Conservation (phyloP, 2,329 filamentous ascomycete genomes). For the Camillea tinctor region DNA sequence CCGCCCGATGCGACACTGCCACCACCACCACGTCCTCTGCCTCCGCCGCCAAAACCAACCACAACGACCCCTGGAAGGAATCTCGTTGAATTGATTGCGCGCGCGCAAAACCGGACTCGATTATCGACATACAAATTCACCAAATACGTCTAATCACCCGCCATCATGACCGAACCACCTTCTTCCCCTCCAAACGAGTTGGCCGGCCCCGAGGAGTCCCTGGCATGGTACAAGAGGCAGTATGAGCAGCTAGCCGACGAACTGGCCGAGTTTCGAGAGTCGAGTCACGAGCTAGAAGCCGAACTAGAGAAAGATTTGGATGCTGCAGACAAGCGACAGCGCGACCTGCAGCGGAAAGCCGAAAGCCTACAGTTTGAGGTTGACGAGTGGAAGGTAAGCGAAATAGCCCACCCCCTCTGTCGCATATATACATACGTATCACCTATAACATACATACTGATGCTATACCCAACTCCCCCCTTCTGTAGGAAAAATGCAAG, state of each 20-base stretch:
- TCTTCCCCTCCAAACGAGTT: conserved; percentile 60
- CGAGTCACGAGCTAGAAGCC: conserved; percentile 88
- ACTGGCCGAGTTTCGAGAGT: conserved; percentile 88
- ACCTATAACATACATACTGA: no score
- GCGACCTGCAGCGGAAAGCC: conserved; percentile 80
- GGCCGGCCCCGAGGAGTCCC: conserved; percentile 66
- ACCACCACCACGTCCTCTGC: conserved; percentile 11
- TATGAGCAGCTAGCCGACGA: conserved; percentile 92
- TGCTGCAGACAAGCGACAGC: conserved; percentile 89
- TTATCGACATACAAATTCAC: no score
- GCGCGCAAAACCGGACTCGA: background rate
- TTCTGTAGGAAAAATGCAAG: conserved; percentile 92
- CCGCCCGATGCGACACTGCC: conserved; percentile 21
- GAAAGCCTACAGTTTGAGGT: conserved; percentile 84
- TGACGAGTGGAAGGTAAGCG: conserved; percentile 92
- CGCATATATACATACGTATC: conserved; percentile 19
- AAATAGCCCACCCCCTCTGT: conserved; percentile 1
- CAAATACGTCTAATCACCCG: background rate
- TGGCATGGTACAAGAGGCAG: conserved; percentile 93
- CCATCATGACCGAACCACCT: conserved; percentile 56
- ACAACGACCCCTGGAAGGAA: background rate
- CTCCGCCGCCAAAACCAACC: conserved; percentile 12
- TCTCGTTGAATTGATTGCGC: background rate
- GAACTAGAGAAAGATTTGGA: conserved; percentile 97
- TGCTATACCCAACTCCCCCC: background rate